Evolutionary conservation across 768 basidiomycete genomes (phyloP), one percentile per base, ranked within the genome.

Genomic region (Podaxis sp.): DNA sequence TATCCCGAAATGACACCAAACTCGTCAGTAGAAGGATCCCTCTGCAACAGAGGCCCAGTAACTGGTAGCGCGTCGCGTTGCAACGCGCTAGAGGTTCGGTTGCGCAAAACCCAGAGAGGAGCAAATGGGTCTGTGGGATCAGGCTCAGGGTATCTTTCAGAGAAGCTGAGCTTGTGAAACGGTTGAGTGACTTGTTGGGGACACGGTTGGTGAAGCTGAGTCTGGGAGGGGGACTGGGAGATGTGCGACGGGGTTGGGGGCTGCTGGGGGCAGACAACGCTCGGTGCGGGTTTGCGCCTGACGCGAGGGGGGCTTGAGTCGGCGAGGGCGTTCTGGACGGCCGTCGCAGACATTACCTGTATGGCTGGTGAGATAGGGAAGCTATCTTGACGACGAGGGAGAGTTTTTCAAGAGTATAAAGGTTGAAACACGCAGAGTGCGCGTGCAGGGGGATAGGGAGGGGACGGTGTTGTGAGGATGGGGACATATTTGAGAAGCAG

Each of bases 61-160:
- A 65, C 38, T 63, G 64, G 56, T 61, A 57, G 49, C 58, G 57
- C 55, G 6, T 43, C 46, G 40, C 43, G 29, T 53, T 78, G 72
- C 17, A 76, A 73, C 19, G 77, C 77, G 65, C 80, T 81, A 4
- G 84, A 75, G n/a, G 72, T 82, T 59, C 87, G 82, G 63, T 79
- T 82, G 55, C 89, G 84, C 27, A 91, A 78, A 25, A 85, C 83
- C 68, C 83, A 82, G 47, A 91, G 82, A 0, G 89, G 83, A 4
- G 85, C 88, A 65, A 90, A 90, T 1, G 89, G 89, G 70, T 91
- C 88, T 17, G 68, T 69, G 22, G 87, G 88, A 73, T 91, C 89
- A 33, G 88, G 87, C 1, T 77, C 72, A 4, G 89, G 89, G 70
- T 90, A 91, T 43, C 84, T 78, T 57, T 78, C 69, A 9, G 82